A percentile compares a stretch with the other conserved stretches of the same genome.
Evolutionary conservation across 768 basidiomycete genomes (phyloP).

Genomic region (Lactarius tabidus): DNA sequence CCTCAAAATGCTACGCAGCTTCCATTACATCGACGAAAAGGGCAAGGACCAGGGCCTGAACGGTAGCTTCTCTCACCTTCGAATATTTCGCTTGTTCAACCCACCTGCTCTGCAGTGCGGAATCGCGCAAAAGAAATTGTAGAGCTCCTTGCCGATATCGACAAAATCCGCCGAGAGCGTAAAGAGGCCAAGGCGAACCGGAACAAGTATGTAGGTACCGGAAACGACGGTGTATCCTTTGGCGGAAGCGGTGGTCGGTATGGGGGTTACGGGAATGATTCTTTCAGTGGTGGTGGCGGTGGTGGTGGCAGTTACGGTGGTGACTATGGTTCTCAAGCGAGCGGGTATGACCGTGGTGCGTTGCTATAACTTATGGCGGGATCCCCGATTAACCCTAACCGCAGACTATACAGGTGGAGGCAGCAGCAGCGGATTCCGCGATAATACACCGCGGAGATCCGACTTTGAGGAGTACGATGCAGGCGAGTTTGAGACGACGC

Average conservation of each 20-base stretch:
- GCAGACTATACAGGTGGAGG: constrained; percentile 33
- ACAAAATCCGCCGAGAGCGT: constrained; percentile 82
- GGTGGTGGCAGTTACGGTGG: constrained; percentile 31
- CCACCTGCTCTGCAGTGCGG: constrained; percentile 58
- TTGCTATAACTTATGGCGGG: background rate
- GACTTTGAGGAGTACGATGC: constrained; percentile 93
- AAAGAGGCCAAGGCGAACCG: constrained; percentile 90
- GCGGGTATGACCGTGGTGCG: constrained; percentile 37
- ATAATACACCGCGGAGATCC: constrained; percentile 49
- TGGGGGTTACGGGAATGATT: constrained; percentile 67
- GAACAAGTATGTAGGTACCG: constrained; percentile 83
- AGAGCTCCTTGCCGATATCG: constrained; percentile 88
- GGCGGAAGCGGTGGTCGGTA: constrained; percentile 52
- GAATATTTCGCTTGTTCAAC: background rate
- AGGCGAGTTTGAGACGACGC: constrained; percentile 77
- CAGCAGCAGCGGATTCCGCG: constrained; percentile 57
- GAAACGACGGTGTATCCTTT: constrained; percentile 77
- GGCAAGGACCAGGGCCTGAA: constrained; percentile 98
- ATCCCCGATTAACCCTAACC: constrained; percentile 1
- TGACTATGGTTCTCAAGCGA: constrained; percentile 41
- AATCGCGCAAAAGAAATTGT: constrained; percentile 91
- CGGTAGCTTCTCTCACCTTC: constrained; percentile 46
- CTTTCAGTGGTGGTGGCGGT: constrained; percentile 22
- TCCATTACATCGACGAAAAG: constrained; percentile 98
- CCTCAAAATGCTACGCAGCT: constrained; percentile 95